phyloP scores from a whole-genome alignment of 495 filamentous ascomycete species.

The Trichocladium antarcticum region DNA sequence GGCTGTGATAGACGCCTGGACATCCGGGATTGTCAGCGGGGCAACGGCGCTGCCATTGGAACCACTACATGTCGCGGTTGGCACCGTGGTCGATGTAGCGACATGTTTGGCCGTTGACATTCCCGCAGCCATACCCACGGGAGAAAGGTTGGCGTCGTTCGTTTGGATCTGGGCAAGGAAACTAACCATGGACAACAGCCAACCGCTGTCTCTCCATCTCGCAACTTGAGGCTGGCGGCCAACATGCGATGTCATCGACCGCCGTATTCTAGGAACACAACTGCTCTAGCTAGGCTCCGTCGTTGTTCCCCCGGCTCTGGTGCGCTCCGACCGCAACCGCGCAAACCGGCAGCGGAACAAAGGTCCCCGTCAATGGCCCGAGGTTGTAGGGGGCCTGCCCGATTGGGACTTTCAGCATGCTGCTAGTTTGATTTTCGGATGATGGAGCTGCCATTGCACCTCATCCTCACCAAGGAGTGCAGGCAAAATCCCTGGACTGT shows the following conservation, averaged over 20 bases:
- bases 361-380: conserved; percentile 29
- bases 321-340: conserved; percentile 19
- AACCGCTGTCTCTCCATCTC: conserved; percentile 25
- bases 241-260: conserved; percentile 23
- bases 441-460: no score
- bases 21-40: conserved; percentile 16
- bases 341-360: conserved; percentile 25
- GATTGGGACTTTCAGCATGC: no score
- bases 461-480: no score
- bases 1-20: conserved; percentile 15
- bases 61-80: conserved; percentile 22
- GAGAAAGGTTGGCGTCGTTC: not conserved
- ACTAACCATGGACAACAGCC: conserved; percentile 30
- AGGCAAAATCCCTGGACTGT: no score
- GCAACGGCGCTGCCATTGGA: conserved; percentile 11
- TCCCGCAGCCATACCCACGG: conserved; percentile 27
- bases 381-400: conserved; percentile 23
- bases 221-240: conserved; percentile 24
- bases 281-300: conserved; percentile 18
- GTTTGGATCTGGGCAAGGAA: not conserved
- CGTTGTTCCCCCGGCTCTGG: conserved; percentile 6
- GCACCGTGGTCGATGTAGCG: conserved; percentile 20
- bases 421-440: no score
- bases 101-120: conserved; percentile 29
- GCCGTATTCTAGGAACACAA: conserved; percentile 14